Evolutionary conservation across 1,284 basidiomycete genomes (phyloP).

Genomic region (Athelia psychrophila): DNA sequence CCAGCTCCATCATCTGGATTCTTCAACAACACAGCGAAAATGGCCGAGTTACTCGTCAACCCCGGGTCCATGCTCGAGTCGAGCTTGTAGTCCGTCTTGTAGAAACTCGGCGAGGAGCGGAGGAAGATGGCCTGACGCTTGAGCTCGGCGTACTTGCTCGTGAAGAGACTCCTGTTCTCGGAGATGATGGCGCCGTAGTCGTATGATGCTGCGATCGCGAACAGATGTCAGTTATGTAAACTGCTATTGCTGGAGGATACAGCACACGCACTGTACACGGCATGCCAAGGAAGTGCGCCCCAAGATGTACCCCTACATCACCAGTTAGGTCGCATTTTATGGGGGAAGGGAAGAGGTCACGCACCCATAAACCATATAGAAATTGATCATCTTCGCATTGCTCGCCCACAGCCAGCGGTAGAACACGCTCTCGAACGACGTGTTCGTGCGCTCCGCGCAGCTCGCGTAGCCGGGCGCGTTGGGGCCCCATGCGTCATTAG

Average conservation of each 20-base stretch:
- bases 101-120: slow-evolving; percentile 70
- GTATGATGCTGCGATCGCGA: slow-evolving; percentile 42
- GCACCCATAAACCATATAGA: slow-evolving; percentile 79
- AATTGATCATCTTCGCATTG: slow-evolving; percentile 74
- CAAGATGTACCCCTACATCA: slow-evolving; percentile 74
- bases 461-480: slow-evolving; percentile 14
- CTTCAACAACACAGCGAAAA: slow-evolving; percentile 57
- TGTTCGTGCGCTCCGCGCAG: slow-evolving; percentile 69
- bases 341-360: slow-evolving; percentile 8
- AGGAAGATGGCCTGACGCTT: slow-evolving; percentile 76
- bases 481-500: slow-evolving; percentile 74
- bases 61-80: slow-evolving; percentile 53
- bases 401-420: slow-evolving; percentile 73
- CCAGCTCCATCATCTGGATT: slow-evolving; percentile 64
- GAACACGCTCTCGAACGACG: slow-evolving; percentile 73
- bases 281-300: slow-evolving; percentile 71
- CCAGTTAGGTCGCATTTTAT: slow-evolving; percentile 5
- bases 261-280: slow-evolving; percentile 44
- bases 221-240: neutral
- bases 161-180: slow-evolving; percentile 62
- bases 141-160: slow-evolving; percentile 68
- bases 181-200: slow-evolving; percentile 68
- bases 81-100: slow-evolving; percentile 72
- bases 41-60: slow-evolving; percentile 43
- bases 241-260: too few relatives aligned